Base-by-base conservation (phyloP, 2,329 filamentous ascomycete species). In the Emergomyces orientalis region DNA sequence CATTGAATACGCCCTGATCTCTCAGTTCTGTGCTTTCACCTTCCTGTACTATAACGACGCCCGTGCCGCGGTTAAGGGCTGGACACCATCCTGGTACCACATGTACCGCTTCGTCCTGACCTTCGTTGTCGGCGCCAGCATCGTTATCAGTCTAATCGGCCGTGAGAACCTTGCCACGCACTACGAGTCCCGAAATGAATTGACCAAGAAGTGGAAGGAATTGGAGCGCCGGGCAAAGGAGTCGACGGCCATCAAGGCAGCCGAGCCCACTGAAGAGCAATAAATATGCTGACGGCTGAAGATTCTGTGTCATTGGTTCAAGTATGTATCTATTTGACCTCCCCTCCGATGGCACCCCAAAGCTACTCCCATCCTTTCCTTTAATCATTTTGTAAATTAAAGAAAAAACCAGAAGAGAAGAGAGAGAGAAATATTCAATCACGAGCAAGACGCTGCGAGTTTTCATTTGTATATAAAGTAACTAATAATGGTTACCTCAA, bases 71-170 rank as follows among this genome's bases (percentile, higher is more conserved):
- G 82, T 83, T 60, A 80, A 81, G 49, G 92, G 91, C 67, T 94
- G 89, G 87, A 87, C 88, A 2, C 92, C 92, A 30, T 73, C 81
- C 45, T 97, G 92, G 92, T 97, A 96, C 74, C 83, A 82, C 64
- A 89, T 87, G 59, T 97, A 97, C 79, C 90, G 93, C 41, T 97
- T 96, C 76, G 87, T 96, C 9, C 81, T 97, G 69, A 97, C 93
- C 1, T 93, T 92, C 74, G 83, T 97, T 65, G 92, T 96, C 34
- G 92, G 93, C 47, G 80, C 85, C 52, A 87, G 88, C 66, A 93
- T 97, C 68, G 86, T 94, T 51, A 78, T 90, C 68, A 93, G 85
- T 66, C 79, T 97, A 67, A 83, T 97, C 66, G 91, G 90, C 49
- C 86, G 92, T 65, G 88, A 91, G 70, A 88, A 92, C 78, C 86